Percentiles rank a stretch among this genome's conserved stretches.
Evolutionary conservation across 257 asterid species (phyloP).

Genomic region (Euphrasia confusa): DNA sequence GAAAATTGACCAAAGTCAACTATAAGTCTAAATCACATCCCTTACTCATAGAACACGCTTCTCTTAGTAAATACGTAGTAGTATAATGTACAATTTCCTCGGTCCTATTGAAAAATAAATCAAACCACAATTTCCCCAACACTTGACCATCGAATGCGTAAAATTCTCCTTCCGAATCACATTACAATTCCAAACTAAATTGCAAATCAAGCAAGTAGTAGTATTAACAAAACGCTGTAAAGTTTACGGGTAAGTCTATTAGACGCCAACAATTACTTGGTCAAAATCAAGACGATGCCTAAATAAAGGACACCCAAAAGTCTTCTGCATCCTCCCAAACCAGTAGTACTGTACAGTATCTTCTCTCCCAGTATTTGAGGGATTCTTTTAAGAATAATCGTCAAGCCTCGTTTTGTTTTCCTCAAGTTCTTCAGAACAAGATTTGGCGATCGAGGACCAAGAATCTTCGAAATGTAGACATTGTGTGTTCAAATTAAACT

Average conservation of each 20-base stretch:
- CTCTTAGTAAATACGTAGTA: too few relatives aligned
- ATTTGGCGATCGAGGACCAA: conserved; percentile 14
- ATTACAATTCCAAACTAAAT: conserved; percentile 22
- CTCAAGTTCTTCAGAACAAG: conserved; percentile 12
- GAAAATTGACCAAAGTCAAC: too few relatives aligned
- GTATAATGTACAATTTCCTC: too few relatives aligned
- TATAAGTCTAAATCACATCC: too few relatives aligned
- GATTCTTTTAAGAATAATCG: conserved; percentile 11
- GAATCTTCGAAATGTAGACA: conserved; percentile 21
- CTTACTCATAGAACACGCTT: too few relatives aligned
- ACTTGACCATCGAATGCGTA: too few relatives aligned
- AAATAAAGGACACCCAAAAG: conserved; percentile 17
- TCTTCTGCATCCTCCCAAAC: conserved; percentile 34
- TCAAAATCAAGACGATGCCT: conserved; percentile 27
- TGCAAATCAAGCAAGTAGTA: conserved; percentile 21
- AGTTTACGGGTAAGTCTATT: conserved; percentile 26
- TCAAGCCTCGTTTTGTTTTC: conserved; percentile 19
- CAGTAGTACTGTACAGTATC: conserved; percentile 83
- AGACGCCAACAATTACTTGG: conserved; percentile 30
- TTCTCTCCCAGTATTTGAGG: conserved; percentile 41
- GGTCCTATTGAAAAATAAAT: too few relatives aligned
- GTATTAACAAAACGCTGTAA: conserved; percentile 22
- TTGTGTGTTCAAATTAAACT: conserved; percentile 15
- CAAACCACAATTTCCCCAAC: too few relatives aligned
- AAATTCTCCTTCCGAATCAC: conserved; percentile 11